Evolutionary conservation across 192 early-diverging fungal genomes (phyloP).

Genomic region (Coemansia sp.): DNA sequence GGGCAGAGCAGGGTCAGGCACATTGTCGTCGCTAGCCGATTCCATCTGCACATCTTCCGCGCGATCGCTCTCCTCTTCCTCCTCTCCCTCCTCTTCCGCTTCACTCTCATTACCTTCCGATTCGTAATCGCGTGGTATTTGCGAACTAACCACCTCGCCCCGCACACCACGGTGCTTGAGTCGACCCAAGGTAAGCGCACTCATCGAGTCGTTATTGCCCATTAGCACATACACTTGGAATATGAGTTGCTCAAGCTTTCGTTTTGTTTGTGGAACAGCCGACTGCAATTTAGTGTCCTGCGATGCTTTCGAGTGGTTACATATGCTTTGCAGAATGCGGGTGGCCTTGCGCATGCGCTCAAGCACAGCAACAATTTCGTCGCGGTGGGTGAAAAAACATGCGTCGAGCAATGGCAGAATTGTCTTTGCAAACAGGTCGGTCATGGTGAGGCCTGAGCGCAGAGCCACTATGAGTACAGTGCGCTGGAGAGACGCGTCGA

Average conservation of each 20-base stretch:
- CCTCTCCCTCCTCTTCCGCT: constrained; percentile 17
- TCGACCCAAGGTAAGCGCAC: constrained; percentile 55
- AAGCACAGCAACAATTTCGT: constrained; percentile 26
- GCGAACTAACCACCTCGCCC: constrained; percentile 69
- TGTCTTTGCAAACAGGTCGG: constrained; percentile 31
- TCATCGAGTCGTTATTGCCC: constrained; percentile 63
- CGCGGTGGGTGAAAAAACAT: constrained; percentile 30
- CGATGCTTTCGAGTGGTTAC: constrained; percentile 72
- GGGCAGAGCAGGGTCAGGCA: background rate
- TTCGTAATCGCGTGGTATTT: constrained; percentile 42
- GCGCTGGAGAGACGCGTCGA: constrained; percentile 15
- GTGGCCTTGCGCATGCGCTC: constrained; percentile 48
- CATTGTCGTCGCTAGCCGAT: background rate
- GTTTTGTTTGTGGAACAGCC: constrained; percentile 67
- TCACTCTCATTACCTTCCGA: background rate
- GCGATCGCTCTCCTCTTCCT: background rate
- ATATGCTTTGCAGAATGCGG: constrained; percentile 62
- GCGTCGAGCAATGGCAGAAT: constrained; percentile 36
- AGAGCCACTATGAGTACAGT: constrained; percentile 21
- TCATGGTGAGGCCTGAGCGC: constrained; percentile 29
- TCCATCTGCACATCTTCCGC: background rate
- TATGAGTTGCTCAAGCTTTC: constrained; percentile 69
- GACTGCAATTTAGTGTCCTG: constrained; percentile 63
- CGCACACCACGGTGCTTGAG: constrained; percentile 73
- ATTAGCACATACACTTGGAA: constrained; percentile 75